A percentile compares a stretch with the other conserved stretches of the same genome.
phyloP scores from a whole-genome alignment of 2,329 filamentous ascomycete species.

The Pseudodiploospora longispora region DNA sequence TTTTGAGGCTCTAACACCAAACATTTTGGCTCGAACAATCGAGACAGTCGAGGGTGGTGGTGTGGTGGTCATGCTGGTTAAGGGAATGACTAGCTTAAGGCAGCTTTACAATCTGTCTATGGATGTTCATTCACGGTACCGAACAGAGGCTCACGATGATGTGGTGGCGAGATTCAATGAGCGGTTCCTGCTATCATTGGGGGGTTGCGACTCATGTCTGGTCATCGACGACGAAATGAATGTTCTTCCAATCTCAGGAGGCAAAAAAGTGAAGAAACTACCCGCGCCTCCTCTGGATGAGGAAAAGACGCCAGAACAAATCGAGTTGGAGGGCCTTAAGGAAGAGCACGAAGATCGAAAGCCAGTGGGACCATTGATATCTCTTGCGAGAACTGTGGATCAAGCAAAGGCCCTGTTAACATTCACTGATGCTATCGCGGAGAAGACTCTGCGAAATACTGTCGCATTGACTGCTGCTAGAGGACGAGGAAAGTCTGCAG shows the following conservation, averaged over 20 bases:
- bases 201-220: conserved; percentile 88
- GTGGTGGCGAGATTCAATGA: conserved; percentile 97
- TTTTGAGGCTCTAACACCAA: conserved; percentile 97
- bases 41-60: conserved; percentile 97
- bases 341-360: conserved; percentile 78
- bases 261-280: conserved; percentile 77
- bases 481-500: conserved; percentile 95
- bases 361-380: conserved; percentile 76
- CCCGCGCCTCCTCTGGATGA: conserved; percentile 69
- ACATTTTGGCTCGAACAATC: conserved; percentile 85
- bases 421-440: conserved; percentile 91
- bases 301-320: conserved; percentile 60
- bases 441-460: conserved; percentile 90
- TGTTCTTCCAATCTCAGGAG: conserved; percentile 91
- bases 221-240: conserved; percentile 98
- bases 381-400: conserved; percentile 81
- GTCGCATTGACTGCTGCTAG: conserved; percentile 88
- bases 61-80: conserved; percentile 79
- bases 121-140: conserved; percentile 94
- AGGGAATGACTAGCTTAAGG: conserved; percentile 94
- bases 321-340: conserved; percentile 80
- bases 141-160: conserved; percentile 92
- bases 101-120: conserved; percentile 95
- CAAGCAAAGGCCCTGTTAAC: conserved; percentile 96
- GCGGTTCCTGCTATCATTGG: conserved; percentile 88